Base-by-base conservation (phyloP, 192 early-diverging fungal genomes). In the Phlyctochytrium bullatum region DNA sequence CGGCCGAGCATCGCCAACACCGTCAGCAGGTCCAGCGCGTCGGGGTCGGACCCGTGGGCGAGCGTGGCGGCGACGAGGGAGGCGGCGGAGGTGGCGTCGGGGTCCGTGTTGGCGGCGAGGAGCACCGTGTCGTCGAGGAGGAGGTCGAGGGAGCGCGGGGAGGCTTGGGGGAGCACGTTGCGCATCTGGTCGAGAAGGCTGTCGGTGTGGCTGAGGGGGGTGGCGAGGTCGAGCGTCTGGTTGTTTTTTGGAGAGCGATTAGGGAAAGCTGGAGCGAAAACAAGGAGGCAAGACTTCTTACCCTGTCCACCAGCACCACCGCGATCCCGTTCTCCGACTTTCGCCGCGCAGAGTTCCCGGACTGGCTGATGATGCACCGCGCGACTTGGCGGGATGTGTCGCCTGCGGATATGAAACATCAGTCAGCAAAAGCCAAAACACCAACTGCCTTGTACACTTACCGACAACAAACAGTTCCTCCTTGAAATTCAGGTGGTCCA, bases 381-480 rank as follows among this genome's bases (percentile, higher is more conserved):
- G 67, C 66, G 30, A 68, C 33, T 23, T 61, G 66, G 3, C 32
- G 12, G 35, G 67, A 69, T 12, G 34, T n/a, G 3, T 68, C 66
- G 24, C 58, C 56, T 61, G 12, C 10, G 6, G 10, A 58, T 51
- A 27, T 30, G n/a, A n/a, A n/a, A n/a, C n/a, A n/a, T n/a, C n/a
- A n/a, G n/a, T n/a, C n/a, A n/a, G n/a, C n/a, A n/a, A n/a, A n/a
- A n/a, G n/a, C n/a, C 32, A 32, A 25, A 0, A 6, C 23, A 31
- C 24, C 29, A 61, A 31, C 28, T 33, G 31, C 28, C 6, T 20
- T 47, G 6, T 6, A 6, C 40, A 47, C 20, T 20, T 47, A 61
- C 65, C 66, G 25, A 50, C 24, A 17, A 32, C 67, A 62, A 69
- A 69, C 24, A 69, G 33, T 52, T 69, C 67, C 33, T 69, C 67